Percentiles rank a stretch among this genome's conserved stretches.
phyloP scores from a whole-genome alignment of 495 filamentous ascomycete species.

The Penicillium cinerascens region DNA sequence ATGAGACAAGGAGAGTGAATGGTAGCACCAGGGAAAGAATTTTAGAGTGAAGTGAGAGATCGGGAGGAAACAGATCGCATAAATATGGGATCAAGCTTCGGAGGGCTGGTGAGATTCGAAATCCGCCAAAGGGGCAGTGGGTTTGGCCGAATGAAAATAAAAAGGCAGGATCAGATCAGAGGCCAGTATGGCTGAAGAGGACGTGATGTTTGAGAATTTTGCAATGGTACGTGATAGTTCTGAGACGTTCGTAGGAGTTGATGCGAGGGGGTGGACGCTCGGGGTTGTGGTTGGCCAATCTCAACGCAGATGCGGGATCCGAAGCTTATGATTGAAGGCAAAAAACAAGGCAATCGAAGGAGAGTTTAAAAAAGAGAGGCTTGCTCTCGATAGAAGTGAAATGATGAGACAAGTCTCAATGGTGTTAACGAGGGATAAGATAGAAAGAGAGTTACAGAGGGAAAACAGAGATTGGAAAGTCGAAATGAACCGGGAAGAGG shows the following conservation, averaged over 20 bases:
- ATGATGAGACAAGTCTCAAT: neutral
- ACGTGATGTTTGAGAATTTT: constrained; percentile 3
- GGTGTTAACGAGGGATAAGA: neutral
- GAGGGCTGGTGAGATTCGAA: constrained; percentile 10
- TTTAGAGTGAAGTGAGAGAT: constrained; percentile 2
- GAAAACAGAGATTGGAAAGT: constrained; percentile 1
- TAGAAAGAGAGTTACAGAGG: neutral
- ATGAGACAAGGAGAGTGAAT: constrained; percentile 13
- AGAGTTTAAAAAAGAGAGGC: neutral
- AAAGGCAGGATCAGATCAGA: constrained; percentile 5
- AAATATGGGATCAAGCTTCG: constrained; percentile 4
- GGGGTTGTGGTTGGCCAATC: constrained; percentile 3
- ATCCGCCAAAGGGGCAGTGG: constrained; percentile 2
- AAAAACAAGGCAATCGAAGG: neutral
- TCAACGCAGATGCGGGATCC: constrained; percentile 7
- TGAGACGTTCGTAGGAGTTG: neutral
- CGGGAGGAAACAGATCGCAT: constrained; percentile 2
- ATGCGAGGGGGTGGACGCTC: constrained; percentile 7
- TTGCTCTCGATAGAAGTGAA: constrained; percentile 5
- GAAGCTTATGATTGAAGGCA: neutral
- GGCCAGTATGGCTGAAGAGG: constrained; percentile 8
- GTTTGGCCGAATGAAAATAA: neutral
- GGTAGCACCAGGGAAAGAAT: neutral
- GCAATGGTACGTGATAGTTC: neutral
- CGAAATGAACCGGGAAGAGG: constrained; percentile 2